Evolutionary conservation across 2,329 filamentous ascomycete species (phyloP), one percentile per base, ranked within the genome.

Genomic region (Hypoxylon sp.): DNA sequence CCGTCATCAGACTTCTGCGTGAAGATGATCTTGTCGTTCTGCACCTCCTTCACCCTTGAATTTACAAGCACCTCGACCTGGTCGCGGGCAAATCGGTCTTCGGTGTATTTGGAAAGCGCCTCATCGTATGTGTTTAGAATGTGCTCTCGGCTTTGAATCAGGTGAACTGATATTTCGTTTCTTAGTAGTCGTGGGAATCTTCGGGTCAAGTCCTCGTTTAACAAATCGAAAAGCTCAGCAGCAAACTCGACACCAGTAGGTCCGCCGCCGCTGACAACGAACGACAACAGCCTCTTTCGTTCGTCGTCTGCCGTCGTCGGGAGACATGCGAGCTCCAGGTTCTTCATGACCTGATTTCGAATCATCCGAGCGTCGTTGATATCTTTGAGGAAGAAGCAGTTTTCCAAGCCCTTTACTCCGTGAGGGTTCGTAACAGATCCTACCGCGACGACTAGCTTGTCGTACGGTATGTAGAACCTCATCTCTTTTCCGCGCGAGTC

Each of bases 101-200:
- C 95, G 17, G 95, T 94, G 72, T 96, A 99, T 71, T 88, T 87
- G 9, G 93, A 97, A 1, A 99, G 83, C 0, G 92, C 89, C 77
- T 99, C 95, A 65, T 99, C 95, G 72, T 99, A 99, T 0, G 95
- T 99, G 78, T 99, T 99, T 24, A 99, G 81, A 63, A 99, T 99
- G 68, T 99, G 95, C 35, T 90, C 88, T 57, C 95, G 86, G 69
- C 92, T 96, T 72, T 99, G 95, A 61, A 99, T 97, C 42, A 99
- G 83, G 71, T 99, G 96, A 1, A 99, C 94, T 0, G 95, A 98
- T 45, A 99, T 96, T 73, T 99, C 92, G 72, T 98, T 98, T 60
- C 95, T 87, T n/a, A 99, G 77, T 24, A 99, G 86, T 62, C 88
- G 88, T 2, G 95, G 95, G 74, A 97, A 99, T 67, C 90, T 86